Evolutionary conservation across 1,139 yeast species (phyloP).

Genomic region (Blastobotrys elegans): DNA sequence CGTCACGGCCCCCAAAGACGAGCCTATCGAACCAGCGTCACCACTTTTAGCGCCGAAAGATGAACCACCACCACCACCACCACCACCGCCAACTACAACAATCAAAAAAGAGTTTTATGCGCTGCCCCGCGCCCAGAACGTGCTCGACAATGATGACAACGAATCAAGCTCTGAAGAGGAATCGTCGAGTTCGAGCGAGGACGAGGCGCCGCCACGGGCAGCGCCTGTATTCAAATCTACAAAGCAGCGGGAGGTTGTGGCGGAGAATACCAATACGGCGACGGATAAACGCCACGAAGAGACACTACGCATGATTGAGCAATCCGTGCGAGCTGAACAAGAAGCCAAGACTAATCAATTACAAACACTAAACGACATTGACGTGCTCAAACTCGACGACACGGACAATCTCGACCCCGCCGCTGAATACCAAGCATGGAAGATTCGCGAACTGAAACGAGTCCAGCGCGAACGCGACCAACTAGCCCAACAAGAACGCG

Average conservation of each 20-base stretch:
- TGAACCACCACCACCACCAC: not conserved
- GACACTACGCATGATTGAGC: constrained; percentile 24
- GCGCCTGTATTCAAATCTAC: constrained; percentile 27
- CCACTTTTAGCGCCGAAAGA: not conserved
- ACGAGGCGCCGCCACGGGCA: constrained; percentile 15
- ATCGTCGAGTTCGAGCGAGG: constrained; percentile 15
- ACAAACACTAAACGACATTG: constrained; percentile 21
- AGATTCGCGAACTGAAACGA: constrained; percentile 40
- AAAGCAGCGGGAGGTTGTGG: not conserved
- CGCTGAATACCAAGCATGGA: constrained; percentile 45
- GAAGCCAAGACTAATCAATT: constrained; percentile 16
- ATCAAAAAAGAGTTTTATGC: constrained; percentile 1
- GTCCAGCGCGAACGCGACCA: constrained; percentile 41
- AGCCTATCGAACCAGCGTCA: not conserved
- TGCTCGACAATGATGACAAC: constrained; percentile 1
- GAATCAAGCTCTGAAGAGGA: constrained; percentile 15
- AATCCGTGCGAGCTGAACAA: constrained; percentile 20
- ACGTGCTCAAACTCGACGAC: constrained; percentile 43
- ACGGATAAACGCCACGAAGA: constrained; percentile 15
- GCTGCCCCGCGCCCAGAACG: constrained; percentile 2
- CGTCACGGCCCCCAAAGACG: not conserved
- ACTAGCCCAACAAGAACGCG: constrained; percentile 38
- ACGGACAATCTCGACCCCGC: constrained; percentile 52
- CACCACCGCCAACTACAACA: not conserved
- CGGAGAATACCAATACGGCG: not conserved